Base-by-base conservation (phyloP, 1,284 basidiomycete species). In the Microbotryum lychnidis-dioicae region DNA sequence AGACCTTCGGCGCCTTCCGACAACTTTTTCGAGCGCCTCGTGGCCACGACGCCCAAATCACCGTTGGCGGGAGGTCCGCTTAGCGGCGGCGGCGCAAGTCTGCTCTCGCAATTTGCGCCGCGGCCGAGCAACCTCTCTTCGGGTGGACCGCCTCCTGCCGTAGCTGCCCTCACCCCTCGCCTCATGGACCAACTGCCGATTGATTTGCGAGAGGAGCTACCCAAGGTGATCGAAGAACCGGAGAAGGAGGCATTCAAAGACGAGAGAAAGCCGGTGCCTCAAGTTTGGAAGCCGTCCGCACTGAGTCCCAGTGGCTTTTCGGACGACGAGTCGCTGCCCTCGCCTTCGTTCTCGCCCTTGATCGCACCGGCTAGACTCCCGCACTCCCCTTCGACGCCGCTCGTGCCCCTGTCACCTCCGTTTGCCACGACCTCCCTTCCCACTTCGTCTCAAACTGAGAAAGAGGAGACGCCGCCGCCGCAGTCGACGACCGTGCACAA, bases 251-350 rank as follows among this genome's bases (percentile, higher is more conserved):
- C 51, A 9, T 33, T n/a, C 51, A 31, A 29, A 27, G 51, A 25
- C 51, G 25, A 25, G 25, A 29, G 16, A 3, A 53, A 53, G 27
- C 31, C 31, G 31, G 51, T 33, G 16, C 51, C 51, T 42, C 37
- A 42, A 42, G 37, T 42, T 12, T 42, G 37, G 37, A 9, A 42
- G 18, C 37, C 37, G 37, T 10, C 37, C 16, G 37, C 37, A 18
- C 37, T 42, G 37, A 42, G 37, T 42, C 37, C 37, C 37, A 42
- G 12, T 18, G 37, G 37, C 14, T 42, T 50, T 42, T 57, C 58
- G 37, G 67, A 68, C 54, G 65, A 63, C 54, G 67, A 68, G 25
- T 50, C 53, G 5, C 57, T 68, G 8, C 67, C 67, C 2, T 64
- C 62, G 9, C 67, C 67, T 5, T 62, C 67, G 2, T 68, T 68